Percentiles rank a stretch among this genome's conserved stretches.
phyloP scores from a whole-genome alignment of 225 moss, liverwort and hornwort species.

The Anthoceros angustus region DNA sequence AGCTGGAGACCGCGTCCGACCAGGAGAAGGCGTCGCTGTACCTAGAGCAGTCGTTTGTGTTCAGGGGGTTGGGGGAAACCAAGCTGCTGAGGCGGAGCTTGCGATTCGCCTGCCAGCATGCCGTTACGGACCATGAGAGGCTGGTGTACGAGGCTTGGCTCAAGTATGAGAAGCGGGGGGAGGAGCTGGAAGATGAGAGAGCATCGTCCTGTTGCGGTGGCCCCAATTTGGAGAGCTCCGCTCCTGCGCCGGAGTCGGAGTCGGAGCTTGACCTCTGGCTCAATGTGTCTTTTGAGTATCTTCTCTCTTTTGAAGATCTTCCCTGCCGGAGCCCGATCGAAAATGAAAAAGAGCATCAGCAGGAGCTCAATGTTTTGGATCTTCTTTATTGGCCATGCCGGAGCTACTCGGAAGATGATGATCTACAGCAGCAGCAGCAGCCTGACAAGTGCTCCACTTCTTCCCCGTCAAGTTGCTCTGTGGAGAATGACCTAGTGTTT shows the following conservation, averaged over 20 bases:
- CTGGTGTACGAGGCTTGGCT: slow-evolving; percentile 94
- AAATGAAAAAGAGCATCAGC: too few species aligned
- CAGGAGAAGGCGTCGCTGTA: slow-evolving; percentile 60
- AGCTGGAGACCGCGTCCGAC: slow-evolving; percentile 75
- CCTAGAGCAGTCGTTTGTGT: slow-evolving; percentile 84
- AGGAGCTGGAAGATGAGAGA: slow-evolving; percentile 57
- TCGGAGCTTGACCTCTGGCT: slow-evolving; percentile 43
- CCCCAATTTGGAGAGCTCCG: slow-evolving; percentile 74
- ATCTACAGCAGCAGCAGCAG: slow-evolving; percentile 8
- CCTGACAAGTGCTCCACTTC: slow-evolving; percentile 33
- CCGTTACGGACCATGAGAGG: slow-evolving; percentile 77
- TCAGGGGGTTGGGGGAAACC: slow-evolving; percentile 87
- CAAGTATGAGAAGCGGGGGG: slow-evolving; percentile 84
- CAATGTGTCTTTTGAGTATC: slow-evolving; percentile 45
- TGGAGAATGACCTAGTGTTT: slow-evolving; percentile 65
- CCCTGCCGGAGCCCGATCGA: too few species aligned
- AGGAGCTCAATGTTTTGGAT: too few species aligned
- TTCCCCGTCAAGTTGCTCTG: slow-evolving; percentile 17
- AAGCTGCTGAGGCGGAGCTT: slow-evolving; percentile 89
- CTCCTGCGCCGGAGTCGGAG: too few species aligned
- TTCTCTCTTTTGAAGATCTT: not conserved
- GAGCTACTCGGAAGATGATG: slow-evolving; percentile 22
- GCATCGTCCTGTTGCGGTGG: slow-evolving; percentile 74
- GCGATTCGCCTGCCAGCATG: slow-evolving; percentile 77
- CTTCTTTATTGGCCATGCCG: slow-evolving; percentile 37